phyloP scores from a whole-genome alignment of 1,284 basidiomycete genomes.

The Microbotryomycetes sp. region DNA sequence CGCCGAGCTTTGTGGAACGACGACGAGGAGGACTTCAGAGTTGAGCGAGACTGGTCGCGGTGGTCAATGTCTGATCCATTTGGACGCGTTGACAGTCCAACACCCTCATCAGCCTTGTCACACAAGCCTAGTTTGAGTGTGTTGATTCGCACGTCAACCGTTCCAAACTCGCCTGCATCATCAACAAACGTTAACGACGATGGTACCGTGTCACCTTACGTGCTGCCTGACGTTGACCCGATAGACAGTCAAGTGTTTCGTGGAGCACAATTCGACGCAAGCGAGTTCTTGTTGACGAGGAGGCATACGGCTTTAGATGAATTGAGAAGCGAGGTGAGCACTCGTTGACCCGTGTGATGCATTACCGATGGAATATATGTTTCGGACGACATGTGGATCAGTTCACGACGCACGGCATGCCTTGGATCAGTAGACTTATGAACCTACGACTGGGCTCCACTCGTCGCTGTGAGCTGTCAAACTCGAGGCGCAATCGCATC shows the following conservation, averaged over 20 bases:
- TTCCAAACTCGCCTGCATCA: background rate
- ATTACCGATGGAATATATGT: background rate
- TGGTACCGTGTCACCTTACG: background rate
- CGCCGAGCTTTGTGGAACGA: no score
- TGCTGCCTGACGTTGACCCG: background rate
- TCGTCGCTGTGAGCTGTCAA: background rate
- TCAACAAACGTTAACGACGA: background rate
- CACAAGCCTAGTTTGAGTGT: background rate
- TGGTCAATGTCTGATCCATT: background rate
- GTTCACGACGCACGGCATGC: no score
- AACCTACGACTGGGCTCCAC: background rate
- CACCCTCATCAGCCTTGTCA: background rate
- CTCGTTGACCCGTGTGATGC: background rate
- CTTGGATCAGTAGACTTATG: background rate
- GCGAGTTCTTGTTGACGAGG: constrained; percentile 24
- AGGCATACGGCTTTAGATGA: constrained; percentile 30
- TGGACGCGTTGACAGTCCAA: background rate
- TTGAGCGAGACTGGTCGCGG: no score
- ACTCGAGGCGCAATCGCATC: background rate
- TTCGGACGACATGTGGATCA: background rate
- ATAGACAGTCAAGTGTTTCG: background rate
- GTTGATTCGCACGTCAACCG: background rate
- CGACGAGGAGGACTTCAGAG: no score
- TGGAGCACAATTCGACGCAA: constrained; percentile 13
- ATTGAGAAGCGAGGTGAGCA: constrained; percentile 24